These are phyloP conservation scores for Wilcoxina mikolae DNA, from an alignment of 495 filamentous ascomycete genomes.

Conservation along the genomic window DNA sequence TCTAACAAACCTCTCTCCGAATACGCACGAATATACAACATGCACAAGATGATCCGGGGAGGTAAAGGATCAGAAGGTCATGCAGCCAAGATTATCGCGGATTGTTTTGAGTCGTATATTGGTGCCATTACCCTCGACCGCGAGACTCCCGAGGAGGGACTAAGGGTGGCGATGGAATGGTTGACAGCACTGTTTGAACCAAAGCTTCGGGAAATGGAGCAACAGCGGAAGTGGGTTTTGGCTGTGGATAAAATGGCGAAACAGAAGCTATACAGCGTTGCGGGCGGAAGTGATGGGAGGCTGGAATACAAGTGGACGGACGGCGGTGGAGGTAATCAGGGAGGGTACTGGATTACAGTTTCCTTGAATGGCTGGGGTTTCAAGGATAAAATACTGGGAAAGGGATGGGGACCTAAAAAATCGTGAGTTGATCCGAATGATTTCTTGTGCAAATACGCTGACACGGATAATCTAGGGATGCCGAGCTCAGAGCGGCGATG, in stretches of 20 bases:
- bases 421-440: conserved; percentile 7
- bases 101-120: conserved; percentile 28
- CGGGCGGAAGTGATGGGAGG: conserved; percentile 8
- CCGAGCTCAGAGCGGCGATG: conserved; percentile 24
- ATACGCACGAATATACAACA: conserved; percentile 21
- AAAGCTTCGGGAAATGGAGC: conserved; percentile 20
- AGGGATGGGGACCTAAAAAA: conserved; percentile 26
- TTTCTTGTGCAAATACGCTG: background rate
- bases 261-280: conserved; percentile 22
- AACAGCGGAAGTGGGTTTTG: conserved; percentile 2
- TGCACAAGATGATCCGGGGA: conserved; percentile 16
- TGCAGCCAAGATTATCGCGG: conserved; percentile 22
- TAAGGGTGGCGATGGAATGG: conserved; percentile 15
- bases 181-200: conserved; percentile 20
- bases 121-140: conserved; percentile 22
- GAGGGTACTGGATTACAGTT: conserved; percentile 24
- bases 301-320: conserved; percentile 24
- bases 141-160: conserved; percentile 9
- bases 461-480: conserved; percentile 14
- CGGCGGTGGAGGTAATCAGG: conserved; percentile 25
- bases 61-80: conserved; percentile 10
- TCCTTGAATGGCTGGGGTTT: conserved; percentile 25
- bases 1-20: conserved; percentile 21
- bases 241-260: conserved; percentile 27
- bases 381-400: conserved; percentile 16